These are phyloP conservation scores for Lactarius evosmus DNA, from an alignment of 768 basidiomycete genomes.

Conservation along the genomic window DNA sequence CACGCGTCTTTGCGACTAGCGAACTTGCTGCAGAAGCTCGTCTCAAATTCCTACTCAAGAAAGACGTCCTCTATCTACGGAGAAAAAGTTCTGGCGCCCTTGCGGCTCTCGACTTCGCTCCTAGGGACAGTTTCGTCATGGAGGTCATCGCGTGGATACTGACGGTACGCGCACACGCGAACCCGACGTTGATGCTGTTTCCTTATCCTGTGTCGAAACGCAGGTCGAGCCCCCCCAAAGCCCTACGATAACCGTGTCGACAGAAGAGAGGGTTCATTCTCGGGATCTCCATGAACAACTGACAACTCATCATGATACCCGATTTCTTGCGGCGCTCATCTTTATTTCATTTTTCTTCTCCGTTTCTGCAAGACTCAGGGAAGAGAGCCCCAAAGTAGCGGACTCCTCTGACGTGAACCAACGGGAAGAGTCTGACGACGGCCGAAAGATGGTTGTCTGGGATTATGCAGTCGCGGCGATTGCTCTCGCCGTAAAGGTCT, in stretches of 20 bases:
- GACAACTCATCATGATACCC: conserved; percentile 20
- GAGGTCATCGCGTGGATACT: conserved; percentile 25
- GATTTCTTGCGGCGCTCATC: conserved; percentile 24
- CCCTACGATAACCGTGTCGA: background rate
- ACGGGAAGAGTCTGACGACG: background rate
- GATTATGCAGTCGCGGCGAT: conserved; percentile 27
- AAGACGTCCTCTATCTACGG: background rate
- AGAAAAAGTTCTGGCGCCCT: background rate
- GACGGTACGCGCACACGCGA: conserved; percentile 3
- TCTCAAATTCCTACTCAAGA: conserved; percentile 8
- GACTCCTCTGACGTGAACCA: background rate
- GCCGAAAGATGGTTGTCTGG: conserved; percentile 11
- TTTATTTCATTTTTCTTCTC: conserved; percentile 21
- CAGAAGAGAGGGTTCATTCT: conserved; percentile 6
- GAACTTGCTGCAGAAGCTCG: conserved; percentile 19
- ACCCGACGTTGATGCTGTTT: background rate
- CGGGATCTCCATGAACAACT: conserved; percentile 25
- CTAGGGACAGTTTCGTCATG: conserved; percentile 2
- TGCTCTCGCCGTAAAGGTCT: conserved; percentile 27
- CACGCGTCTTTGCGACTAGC: background rate
- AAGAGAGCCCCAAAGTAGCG: background rate
- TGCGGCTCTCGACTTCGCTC: background rate
- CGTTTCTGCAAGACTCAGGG: background rate
- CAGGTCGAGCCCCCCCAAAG: conserved; percentile 23
- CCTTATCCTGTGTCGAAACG: background rate